phyloP scores from a whole-genome alignment of 108 stramenopile genomes.

The Skeletonema potamos region DNA sequence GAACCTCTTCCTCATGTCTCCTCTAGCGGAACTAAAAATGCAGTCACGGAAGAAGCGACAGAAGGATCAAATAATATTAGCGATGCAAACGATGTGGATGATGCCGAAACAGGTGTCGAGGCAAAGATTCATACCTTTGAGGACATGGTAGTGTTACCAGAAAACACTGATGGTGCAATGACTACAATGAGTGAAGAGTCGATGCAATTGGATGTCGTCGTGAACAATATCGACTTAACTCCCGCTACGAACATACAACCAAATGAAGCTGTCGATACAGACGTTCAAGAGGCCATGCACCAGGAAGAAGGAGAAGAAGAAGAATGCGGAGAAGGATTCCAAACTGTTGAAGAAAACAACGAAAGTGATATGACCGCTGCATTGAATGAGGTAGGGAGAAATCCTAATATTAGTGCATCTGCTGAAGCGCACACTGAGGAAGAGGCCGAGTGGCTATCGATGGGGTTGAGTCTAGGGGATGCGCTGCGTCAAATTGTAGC shows the following conservation, averaged over 20 bases:
- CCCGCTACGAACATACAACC: background rate
- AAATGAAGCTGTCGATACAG: background rate
- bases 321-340: background rate
- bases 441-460: conserved; percentile 42
- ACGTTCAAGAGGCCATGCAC: background rate
- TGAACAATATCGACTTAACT: background rate
- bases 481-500: conserved; percentile 46
- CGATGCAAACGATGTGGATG: background rate
- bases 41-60: background rate
- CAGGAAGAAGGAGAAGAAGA: background rate
- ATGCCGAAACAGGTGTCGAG: background rate
- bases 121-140: background rate
- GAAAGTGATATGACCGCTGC: background rate
- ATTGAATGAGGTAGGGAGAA: background rate
- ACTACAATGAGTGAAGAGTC: background rate
- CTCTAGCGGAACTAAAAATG: background rate
- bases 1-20: background rate
- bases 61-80: background rate
- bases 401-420: background rate
- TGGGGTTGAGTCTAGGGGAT: conserved; percentile 42
- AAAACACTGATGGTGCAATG: background rate
- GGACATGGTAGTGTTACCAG: background rate
- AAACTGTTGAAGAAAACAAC: background rate
- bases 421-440: conserved; percentile 23
- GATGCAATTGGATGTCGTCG: background rate